A percentile compares a stretch with the other conserved stretches of the same genome.
Evolutionary conservation across 192 early-diverging fungal species (phyloP).

Genomic region (Rhizophlyctis rosea): DNA sequence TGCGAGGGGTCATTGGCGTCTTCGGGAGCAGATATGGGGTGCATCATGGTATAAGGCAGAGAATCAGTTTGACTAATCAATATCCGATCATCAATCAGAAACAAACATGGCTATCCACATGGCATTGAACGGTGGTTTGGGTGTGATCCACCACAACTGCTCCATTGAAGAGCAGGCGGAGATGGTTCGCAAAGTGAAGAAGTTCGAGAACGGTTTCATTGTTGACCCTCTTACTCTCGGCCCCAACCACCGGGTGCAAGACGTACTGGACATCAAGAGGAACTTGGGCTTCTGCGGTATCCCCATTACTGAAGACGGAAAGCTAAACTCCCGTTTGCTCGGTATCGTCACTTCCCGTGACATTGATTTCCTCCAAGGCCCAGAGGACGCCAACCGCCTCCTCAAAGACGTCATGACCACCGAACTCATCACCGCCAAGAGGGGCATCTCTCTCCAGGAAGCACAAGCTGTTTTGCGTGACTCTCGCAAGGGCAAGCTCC

Average conservation of each 20-base stretch:
- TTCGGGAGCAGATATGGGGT: too few species aligned
- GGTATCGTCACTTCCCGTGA: conserved; percentile 97
- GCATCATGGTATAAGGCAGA: too few species aligned
- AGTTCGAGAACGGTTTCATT: conserved; percentile 99
- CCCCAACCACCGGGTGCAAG: conserved; percentile 76
- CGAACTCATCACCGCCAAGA: conserved; percentile 77
- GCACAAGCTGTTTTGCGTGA: conserved; percentile 84
- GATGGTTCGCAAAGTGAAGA: conserved; percentile 96
- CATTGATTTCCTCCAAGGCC: conserved; percentile 77
- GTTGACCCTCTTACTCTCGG: conserved; percentile 86
- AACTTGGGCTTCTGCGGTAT: conserved; percentile 92
- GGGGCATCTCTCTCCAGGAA: conserved; percentile 86
- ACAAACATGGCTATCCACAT: conserved; percentile 97
- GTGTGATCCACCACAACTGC: conserved; percentile 99
- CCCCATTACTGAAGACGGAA: conserved; percentile 90
- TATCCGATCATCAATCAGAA: too few species aligned
- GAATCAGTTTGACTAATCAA: too few species aligned
- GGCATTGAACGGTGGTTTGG: conserved; percentile 92
- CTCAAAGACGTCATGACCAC: conserved; percentile 87
- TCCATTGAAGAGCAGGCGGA: conserved; percentile 91
- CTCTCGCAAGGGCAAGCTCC: conserved; percentile 91
- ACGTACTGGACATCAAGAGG: conserved; percentile 84
- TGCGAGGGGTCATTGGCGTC: too few species aligned
- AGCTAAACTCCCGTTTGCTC: conserved; percentile 82
- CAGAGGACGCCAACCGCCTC: conserved; percentile 53